phyloP scores from a whole-genome alignment of 495 filamentous ascomycete genomes.

The Viridothelium virens region DNA sequence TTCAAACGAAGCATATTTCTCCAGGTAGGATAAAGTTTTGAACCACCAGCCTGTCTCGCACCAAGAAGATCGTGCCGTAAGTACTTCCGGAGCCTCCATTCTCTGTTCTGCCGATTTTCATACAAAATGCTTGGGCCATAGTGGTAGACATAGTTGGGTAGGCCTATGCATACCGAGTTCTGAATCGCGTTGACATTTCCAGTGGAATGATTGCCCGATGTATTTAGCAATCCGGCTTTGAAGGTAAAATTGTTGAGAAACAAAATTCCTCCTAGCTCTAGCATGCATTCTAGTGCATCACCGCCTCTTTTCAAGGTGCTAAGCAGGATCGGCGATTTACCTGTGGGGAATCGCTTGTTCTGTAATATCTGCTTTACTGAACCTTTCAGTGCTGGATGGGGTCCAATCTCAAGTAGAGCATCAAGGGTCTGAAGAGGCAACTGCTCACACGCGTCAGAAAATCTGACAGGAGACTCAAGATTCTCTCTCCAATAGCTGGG shows the following conservation, averaged over 20 bases:
- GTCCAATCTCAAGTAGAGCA: conserved; percentile 19
- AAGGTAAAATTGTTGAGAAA: not conserved
- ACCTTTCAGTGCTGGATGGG: conserved; percentile 16
- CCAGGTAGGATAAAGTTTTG: conserved; percentile 46
- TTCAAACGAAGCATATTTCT: conserved; percentile 44
- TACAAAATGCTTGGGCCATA: not conserved
- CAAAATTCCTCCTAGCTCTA: not conserved
- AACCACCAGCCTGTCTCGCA: conserved; percentile 40
- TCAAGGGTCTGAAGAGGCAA: conserved; percentile 6
- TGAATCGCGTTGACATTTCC: not conserved
- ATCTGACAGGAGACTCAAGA: conserved; percentile 9
- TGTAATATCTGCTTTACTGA: conserved; percentile 3
- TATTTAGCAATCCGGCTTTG: not conserved
- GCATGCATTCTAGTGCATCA: not conserved
- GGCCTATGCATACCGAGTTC: not conserved
- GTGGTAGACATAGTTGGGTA: not conserved
- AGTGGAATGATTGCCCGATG: not conserved
- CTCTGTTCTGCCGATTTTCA: conserved; percentile 36
- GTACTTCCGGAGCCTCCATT: conserved; percentile 41
- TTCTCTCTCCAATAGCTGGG: conserved; percentile 23
- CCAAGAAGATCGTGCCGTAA: conserved; percentile 51
- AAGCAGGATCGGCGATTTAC: not conserved
- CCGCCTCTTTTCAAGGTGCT: not conserved
- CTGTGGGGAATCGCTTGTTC: not conserved
- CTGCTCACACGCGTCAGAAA: not conserved